Evolutionary conservation across 2,329 filamentous ascomycete genomes (phyloP), one percentile per base, ranked within the genome.

Genomic region (Elsinoe perseae): DNA sequence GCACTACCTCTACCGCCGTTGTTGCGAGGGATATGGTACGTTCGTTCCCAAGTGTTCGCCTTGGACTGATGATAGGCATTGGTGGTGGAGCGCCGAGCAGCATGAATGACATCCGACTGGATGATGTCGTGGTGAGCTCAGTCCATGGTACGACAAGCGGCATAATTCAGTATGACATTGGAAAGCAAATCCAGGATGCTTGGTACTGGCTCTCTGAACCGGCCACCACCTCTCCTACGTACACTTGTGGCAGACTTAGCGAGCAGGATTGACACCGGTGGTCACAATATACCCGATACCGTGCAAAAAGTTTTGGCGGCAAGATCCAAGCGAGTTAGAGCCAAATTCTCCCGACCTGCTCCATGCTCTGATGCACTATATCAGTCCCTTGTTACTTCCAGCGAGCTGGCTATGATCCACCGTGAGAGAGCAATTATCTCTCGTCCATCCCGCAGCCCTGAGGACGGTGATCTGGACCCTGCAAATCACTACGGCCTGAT

Each of bases 401-500:
- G 21, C 14, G 38, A 43, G 3, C 2, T 4, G 9, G 8, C 21
- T 14, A 7, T 46, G 23, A 10, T 46, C 21, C 42, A 27, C 18
- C 42, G 21, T 10, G 38, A 43, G 3, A 3, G 10, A 9, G 8
- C 21, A 10, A 7, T 46, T 10, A 10, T 46, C 21, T 21, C 12
- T 9, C 42, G 42, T 5, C 2, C 7, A 18, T 7, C 42, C n/a
- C 20, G 42, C 6, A 2, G 9, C 23, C 7, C 27, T 9, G 42
- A 46, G 6, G 20, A 46, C 20, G 42, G 20, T 12, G 42, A 56
- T 2, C 66, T 67, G 30, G 58, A 10, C 0, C 36, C 67, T 34
- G 58, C 7, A 0, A 20, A 76, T 0, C 69, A 73, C 44, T 61
- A 75, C 30, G 73, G 74, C 0, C 50, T 59, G 0, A 65, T 76